Conservation (phyloP, 108 stramenopile species). For the Nannochloropsis salina region DNA sequence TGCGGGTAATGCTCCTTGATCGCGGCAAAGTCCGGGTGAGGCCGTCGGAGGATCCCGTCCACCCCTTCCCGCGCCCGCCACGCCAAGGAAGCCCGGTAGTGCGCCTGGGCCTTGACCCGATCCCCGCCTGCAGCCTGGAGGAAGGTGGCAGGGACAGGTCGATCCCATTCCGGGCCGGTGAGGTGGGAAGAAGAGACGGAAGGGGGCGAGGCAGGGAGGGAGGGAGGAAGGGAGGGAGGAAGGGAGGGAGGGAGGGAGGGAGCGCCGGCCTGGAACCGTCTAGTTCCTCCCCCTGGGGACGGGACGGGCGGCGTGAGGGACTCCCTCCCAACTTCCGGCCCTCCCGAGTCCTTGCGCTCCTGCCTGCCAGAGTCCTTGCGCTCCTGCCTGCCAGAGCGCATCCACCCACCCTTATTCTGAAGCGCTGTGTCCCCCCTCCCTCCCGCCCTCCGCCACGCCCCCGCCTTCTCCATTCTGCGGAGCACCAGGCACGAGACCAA, state of each 20-base stretch:
- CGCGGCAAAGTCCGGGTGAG: conserved; percentile 34
- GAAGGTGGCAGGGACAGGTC: background rate
- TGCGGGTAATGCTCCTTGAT: conserved; percentile 47
- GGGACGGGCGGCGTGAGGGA: background rate
- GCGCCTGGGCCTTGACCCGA: background rate
- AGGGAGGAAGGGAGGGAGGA: background rate
- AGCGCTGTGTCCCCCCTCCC: background rate
- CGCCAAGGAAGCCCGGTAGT: background rate
- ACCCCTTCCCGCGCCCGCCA: conserved; percentile 27
- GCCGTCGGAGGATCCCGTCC: conserved; percentile 26
- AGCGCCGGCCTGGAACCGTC: too few relatives aligned
- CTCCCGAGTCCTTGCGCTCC: background rate
- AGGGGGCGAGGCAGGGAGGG: background rate
- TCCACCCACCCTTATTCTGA: too few relatives aligned
- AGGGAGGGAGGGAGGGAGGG: background rate
- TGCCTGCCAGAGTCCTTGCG: background rate
- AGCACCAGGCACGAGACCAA: background rate
- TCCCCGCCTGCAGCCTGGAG: background rate
- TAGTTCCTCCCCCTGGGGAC: background rate
- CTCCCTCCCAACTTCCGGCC: background rate
- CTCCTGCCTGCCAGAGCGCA: background rate
- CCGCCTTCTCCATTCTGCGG: background rate
- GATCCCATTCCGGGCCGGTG: background rate
- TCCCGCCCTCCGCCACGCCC: background rate
- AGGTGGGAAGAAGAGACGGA: background rate